Conservation (phyloP, 768 basidiomycete genomes). For the Rhodotorula kratochvilovae region DNA sequence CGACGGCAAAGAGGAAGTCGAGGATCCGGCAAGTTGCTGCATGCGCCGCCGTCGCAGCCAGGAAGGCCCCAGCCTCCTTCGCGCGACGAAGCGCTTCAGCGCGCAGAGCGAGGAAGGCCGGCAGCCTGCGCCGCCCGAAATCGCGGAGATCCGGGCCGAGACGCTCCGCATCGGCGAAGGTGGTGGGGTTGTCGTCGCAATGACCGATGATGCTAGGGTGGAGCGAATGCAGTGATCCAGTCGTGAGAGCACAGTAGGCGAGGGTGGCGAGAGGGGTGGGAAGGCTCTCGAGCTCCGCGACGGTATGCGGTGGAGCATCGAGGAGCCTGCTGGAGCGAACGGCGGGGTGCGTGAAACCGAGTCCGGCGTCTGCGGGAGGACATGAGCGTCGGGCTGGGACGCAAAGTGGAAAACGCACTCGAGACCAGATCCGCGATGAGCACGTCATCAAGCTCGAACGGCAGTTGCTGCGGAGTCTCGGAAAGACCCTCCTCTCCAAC, state of each 20-base stretch:
- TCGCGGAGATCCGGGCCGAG: not conserved
- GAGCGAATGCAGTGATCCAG: not conserved
- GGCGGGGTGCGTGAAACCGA: not conserved
- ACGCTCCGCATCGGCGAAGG: not conserved
- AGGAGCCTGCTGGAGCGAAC: not conserved
- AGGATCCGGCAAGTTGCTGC: not conserved
- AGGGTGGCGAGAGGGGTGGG: not conserved
- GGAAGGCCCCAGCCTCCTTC: not conserved
- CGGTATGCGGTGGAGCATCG: not conserved
- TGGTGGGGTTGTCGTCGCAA: not conserved
- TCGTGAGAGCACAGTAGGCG: not conserved
- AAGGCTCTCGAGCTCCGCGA: not conserved
- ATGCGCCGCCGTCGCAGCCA: not conserved
- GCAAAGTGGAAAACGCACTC: not conserved
- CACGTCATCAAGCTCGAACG: not conserved
- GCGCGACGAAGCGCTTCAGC: not conserved
- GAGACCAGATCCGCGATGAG: not conserved
- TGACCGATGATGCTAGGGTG: not conserved
- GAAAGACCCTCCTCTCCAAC: too few relatives aligned
- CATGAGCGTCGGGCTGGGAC: not conserved
- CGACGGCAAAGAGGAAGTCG: not conserved
- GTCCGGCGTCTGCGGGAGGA: not conserved
- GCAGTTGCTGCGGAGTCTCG: too few relatives aligned
- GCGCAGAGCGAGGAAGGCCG: not conserved
- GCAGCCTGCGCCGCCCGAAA: not conserved